Evolutionary conservation across 164 flowering plant genomes (phyloP).

Genomic region (Vitis amurensis): DNA sequence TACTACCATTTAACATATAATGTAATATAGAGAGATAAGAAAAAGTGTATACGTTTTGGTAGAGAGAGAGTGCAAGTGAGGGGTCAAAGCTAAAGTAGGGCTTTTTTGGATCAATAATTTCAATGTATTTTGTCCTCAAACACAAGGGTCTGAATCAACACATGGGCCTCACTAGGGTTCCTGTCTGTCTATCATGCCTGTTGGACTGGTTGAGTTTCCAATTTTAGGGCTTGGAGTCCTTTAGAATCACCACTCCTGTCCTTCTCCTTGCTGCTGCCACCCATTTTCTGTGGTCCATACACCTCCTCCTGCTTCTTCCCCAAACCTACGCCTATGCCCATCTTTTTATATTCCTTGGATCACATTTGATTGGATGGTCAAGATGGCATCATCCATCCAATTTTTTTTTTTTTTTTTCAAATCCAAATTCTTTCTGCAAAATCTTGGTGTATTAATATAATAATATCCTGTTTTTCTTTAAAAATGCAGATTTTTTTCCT

Average conservation of each 20-base stretch:
- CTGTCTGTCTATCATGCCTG: constrained; percentile 25
- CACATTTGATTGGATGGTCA: no score
- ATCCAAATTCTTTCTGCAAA: no score
- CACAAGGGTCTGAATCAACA: constrained; percentile 27
- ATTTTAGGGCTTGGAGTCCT: constrained; percentile 7
- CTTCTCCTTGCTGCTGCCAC: neutral
- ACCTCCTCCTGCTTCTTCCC: neutral
- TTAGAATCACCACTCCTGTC: constrained; percentile 2
- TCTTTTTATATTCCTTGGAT: no score
- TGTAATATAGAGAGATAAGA: no score
- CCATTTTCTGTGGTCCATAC: neutral
- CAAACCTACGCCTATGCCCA: no score
- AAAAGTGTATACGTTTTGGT: no score
- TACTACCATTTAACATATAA: constrained; percentile 12
- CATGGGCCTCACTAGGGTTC: constrained; percentile 27
- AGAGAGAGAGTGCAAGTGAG: constrained; percentile 5
- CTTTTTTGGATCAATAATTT: constrained; percentile 39
- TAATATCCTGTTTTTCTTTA: no score
- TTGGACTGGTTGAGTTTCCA: constrained; percentile 5
- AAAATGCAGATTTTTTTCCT: no score
- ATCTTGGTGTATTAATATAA: no score
- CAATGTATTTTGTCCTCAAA: constrained; percentile 27
- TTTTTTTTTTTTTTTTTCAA: no score
- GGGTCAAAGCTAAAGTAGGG: constrained; percentile 34
- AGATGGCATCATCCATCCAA: no score